Evolutionary conservation across 2,329 filamentous ascomycete genomes (phyloP).

Genomic region (Ophiostoma ulmi): DNA sequence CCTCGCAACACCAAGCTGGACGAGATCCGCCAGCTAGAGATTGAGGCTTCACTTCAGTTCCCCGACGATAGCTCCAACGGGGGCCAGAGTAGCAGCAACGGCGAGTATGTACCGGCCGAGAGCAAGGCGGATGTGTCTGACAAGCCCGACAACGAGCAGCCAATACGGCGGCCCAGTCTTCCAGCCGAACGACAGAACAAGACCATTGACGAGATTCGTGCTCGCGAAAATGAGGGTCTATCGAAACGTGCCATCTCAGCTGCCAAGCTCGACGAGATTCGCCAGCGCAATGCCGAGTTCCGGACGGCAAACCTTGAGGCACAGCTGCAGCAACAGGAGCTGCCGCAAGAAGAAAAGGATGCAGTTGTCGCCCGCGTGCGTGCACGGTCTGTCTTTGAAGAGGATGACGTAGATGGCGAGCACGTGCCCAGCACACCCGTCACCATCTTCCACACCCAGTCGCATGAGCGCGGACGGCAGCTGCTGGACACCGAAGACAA

Average conservation of each 20-base stretch:
- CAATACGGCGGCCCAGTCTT: constrained; percentile 16
- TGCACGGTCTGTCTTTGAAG: neutral
- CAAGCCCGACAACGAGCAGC: constrained; percentile 21
- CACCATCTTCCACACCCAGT: constrained; percentile 32
- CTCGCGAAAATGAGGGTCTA: constrained; percentile 40
- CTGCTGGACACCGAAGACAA: neutral
- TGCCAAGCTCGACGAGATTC: constrained; percentile 49
- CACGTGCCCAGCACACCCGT: constrained; percentile 19
- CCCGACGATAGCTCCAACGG: constrained; percentile 29
- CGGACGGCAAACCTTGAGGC: constrained; percentile 31
- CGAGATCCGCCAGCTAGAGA: constrained; percentile 36
- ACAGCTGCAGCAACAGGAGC: constrained; percentile 30
- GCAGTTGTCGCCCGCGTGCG: constrained; percentile 12
- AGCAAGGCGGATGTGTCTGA: neutral
- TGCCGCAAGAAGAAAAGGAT: constrained; percentile 12
- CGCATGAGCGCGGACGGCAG: constrained; percentile 21
- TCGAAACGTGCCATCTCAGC: constrained; percentile 46
- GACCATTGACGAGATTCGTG: constrained; percentile 47
- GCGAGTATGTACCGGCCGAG: neutral
- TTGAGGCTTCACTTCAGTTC: constrained; percentile 27
- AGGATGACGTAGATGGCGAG: constrained; percentile 30
- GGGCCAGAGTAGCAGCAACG: neutral
- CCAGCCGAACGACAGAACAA: constrained; percentile 35
- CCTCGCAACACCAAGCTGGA: constrained; percentile 43
- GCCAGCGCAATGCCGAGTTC: constrained; percentile 44